phyloP scores from a whole-genome alignment of 805 yeast species.

The Barnettozyma populi region DNA sequence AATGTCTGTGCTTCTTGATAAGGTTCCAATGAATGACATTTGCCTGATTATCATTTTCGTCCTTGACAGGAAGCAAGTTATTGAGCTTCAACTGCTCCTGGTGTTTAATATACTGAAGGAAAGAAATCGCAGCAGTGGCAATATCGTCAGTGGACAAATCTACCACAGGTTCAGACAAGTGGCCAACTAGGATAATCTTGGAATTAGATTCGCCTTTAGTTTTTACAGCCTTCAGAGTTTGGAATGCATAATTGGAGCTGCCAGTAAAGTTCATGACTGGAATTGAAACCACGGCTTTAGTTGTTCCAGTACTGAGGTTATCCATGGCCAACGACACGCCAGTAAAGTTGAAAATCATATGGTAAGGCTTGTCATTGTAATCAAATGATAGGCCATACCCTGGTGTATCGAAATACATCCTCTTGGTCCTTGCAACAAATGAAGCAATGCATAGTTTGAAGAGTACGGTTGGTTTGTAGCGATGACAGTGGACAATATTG shows the following conservation, averaged over 20 bases:
- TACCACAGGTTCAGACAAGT: conserved; percentile 38
- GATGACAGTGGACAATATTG: conserved; percentile 15
- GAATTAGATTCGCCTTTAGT: conserved; percentile 25
- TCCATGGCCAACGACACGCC: conserved; percentile 30
- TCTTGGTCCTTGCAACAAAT: conserved; percentile 20
- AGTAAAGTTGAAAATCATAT: conserved; percentile 33
- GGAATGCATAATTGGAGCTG: conserved; percentile 35
- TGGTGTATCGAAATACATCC: conserved; percentile 32
- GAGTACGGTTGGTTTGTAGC: conserved; percentile 21
- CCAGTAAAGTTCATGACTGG: conserved; percentile 30
- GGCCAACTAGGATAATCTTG: conserved; percentile 32
- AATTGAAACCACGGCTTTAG: conserved; percentile 17
- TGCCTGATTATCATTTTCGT: neutral
- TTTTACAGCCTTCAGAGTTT: conserved; percentile 25
- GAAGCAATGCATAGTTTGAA: conserved; percentile 20
- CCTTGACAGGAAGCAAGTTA: conserved; percentile 1
- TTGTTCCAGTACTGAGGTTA: conserved; percentile 15
- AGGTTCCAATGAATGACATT: conserved; percentile 1
- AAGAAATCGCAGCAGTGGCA: conserved; percentile 28
- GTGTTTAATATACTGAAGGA: conserved; percentile 17
- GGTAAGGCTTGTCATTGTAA: conserved; percentile 38
- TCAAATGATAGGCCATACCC: conserved; percentile 42
- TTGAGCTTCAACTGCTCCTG: conserved; percentile 1
- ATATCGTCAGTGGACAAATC: conserved; percentile 39
- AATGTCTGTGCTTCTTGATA: conserved; percentile 14